phyloP scores from a whole-genome alignment of 2,329 filamentous ascomycete genomes.

The Raffaelea deltoideospora region DNA sequence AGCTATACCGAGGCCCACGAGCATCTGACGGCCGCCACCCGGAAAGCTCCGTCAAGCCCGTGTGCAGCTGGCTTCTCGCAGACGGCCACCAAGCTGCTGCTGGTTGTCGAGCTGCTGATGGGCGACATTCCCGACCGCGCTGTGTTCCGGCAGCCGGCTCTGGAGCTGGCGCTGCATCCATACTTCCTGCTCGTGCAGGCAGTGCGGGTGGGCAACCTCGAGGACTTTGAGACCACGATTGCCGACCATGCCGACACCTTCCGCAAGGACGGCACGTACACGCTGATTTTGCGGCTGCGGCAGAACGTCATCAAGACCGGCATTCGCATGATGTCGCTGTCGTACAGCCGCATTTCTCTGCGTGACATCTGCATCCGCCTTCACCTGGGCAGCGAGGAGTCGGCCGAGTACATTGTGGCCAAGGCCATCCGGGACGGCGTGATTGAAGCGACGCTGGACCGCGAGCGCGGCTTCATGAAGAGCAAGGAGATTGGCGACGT shows the following conservation, averaged over 20 bases:
- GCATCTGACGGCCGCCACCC: conserved; percentile 80
- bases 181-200: conserved; percentile 92
- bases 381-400: conserved; percentile 88
- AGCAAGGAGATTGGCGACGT: conserved; percentile 93
- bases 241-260: conserved; percentile 70
- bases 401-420: conserved; percentile 95
- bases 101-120: conserved; percentile 95
- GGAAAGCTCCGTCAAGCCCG: conserved; percentile 82
- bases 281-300: conserved; percentile 79
- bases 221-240: conserved; percentile 81
- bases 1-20: conserved; percentile 95
- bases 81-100: conserved; percentile 86
- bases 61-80: conserved; percentile 91
- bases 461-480: conserved; percentile 95
- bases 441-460: conserved; percentile 86
- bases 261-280: conserved; percentile 89
- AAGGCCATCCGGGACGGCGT: conserved; percentile 97
- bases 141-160: conserved; percentile 75
- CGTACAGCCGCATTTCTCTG: conserved; percentile 92
- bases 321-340: conserved; percentile 97
- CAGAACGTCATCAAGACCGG: conserved; percentile 99
- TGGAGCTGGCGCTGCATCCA: conserved; percentile 78
- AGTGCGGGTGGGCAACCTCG: conserved; percentile 88
- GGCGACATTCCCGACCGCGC: conserved; percentile 94
- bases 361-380: conserved; percentile 94